These are phyloP conservation scores for Euphorbia celastroides DNA, from an alignment of 441 rosid species.

Conservation along the genomic window DNA sequence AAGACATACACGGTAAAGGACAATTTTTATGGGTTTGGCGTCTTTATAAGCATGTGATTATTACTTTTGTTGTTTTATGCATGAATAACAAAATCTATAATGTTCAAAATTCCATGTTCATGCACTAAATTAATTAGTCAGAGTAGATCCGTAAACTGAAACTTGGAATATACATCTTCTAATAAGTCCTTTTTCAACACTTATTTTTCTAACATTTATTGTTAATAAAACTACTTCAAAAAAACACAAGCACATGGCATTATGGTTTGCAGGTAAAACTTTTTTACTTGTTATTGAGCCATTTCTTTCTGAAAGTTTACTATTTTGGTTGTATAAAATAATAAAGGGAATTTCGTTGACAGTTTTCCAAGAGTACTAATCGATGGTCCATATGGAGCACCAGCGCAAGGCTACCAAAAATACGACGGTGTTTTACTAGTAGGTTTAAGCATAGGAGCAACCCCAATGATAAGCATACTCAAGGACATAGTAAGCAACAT, in stretches of 20 bases:
- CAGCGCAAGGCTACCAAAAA: conserved; percentile 91
- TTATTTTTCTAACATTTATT: too few relatives aligned
- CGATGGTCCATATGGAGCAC: conserved; percentile 98
- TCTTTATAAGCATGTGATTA: neutral
- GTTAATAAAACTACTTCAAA: neutral
- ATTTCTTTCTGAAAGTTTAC: too few relatives aligned
- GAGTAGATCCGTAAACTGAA: too few relatives aligned
- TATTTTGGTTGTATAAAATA: too few relatives aligned
- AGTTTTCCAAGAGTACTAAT: conserved; percentile 74
- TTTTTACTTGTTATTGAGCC: neutral
- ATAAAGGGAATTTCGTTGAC: neutral
- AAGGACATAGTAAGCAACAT: conserved; percentile 91
- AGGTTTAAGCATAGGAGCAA: conserved; percentile 93
- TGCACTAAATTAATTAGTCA: neutral
- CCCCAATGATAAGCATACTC: conserved; percentile 93
- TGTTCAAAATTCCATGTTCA: too few relatives aligned
- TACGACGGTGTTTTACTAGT: conserved; percentile 83
- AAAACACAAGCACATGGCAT: neutral
- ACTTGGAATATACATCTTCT: too few relatives aligned
- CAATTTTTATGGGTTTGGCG: neutral
- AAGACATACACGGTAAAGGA: neutral
- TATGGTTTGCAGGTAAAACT: neutral
- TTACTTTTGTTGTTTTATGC: too few relatives aligned
- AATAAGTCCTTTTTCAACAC: too few relatives aligned
- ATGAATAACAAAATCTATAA: too few relatives aligned